Evolutionary conservation across 2,329 filamentous ascomycete species (phyloP).

Genomic region (Ascochyta rabiei): DNA sequence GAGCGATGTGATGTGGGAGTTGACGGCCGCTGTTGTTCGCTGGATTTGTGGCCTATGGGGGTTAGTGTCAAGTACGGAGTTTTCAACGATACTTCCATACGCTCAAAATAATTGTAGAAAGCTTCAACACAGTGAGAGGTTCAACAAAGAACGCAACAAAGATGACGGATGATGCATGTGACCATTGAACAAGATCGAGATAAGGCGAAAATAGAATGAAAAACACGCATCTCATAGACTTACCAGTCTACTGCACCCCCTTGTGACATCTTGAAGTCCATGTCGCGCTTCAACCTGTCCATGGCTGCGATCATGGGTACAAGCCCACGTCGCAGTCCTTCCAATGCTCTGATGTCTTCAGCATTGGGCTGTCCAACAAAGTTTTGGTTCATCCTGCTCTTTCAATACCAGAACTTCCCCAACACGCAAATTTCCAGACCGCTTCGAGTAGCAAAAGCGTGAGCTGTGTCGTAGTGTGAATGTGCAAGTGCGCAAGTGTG

Average conservation of each 20-base stretch:
- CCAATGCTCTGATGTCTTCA: slow-evolving; percentile 31
- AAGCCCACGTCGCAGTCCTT: slow-evolving; percentile 31
- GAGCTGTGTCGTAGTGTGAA: not conserved
- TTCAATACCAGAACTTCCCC: not conserved
- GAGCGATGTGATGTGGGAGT: slow-evolving; percentile 25
- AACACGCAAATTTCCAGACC: not conserved
- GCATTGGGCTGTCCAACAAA: slow-evolving; percentile 30
- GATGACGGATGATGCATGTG: not conserved
- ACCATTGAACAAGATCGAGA: not conserved
- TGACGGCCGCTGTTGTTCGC: slow-evolving; percentile 23
- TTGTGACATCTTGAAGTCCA: slow-evolving; percentile 25
- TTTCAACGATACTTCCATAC: too few species aligned
- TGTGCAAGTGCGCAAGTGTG: slow-evolving; percentile 4
- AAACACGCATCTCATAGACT: slow-evolving; percentile 6
- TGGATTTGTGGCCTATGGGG: slow-evolving; percentile 25
- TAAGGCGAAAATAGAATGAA: not conserved
- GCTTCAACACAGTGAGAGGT: too few species aligned
- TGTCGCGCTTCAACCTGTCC: slow-evolving; percentile 29
- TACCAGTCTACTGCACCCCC: slow-evolving; percentile 30
- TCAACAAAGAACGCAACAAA: not conserved
- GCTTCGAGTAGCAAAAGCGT: too few species aligned
- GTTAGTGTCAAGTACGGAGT: slow-evolving; percentile 15
- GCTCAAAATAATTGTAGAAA: too few species aligned
- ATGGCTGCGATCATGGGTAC: slow-evolving; percentile 34
- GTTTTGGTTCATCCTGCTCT: slow-evolving; percentile 32